These are phyloP conservation scores for Leishmania tropica DNA, from an alignment of 208 protist species.

Conservation along the genomic window DNA sequence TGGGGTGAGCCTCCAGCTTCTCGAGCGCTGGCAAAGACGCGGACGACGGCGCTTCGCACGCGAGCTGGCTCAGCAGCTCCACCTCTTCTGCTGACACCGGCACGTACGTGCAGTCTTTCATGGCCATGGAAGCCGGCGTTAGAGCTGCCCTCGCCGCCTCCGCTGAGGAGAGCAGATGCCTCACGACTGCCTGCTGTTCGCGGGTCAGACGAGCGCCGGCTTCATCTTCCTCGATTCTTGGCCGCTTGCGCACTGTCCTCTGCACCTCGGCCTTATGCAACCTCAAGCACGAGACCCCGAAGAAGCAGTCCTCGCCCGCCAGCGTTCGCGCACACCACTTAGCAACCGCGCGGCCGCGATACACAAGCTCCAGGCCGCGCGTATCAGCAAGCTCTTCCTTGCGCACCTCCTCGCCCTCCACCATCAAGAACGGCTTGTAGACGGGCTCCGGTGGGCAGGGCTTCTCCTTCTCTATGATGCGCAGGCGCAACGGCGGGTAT, in stretches of 20 bases:
- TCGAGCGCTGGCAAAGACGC: conserved; percentile 3
- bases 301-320: conserved; percentile 68
- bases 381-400: conserved; percentile 74
- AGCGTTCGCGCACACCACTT: conserved; percentile 76
- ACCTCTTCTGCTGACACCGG: conserved; percentile 36
- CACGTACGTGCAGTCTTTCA: conserved; percentile 36
- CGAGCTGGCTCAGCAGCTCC: neutral
- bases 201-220: conserved; percentile 22
- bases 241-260: conserved; percentile 74
- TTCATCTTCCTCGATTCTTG: conserved; percentile 41
- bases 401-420: conserved; percentile 68
- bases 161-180: conserved; percentile 26
- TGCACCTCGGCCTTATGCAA: conserved; percentile 66
- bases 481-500: conserved; percentile 60
- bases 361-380: conserved; percentile 75
- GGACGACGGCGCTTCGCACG: neutral
- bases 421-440: conserved; percentile 65
- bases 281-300: conserved; percentile 68
- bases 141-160: conserved; percentile 22
- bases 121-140: conserved; percentile 18
- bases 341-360: conserved; percentile 64
- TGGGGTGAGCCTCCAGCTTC: conserved; percentile 11
- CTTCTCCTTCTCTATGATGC: conserved; percentile 76
- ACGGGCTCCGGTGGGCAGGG: conserved; percentile 73
- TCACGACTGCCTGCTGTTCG: conserved; percentile 44